Percentiles rank a stretch among this genome's conserved stretches.
Conservation (phyloP, 2,329 filamentous ascomycete species). For the Beauveria sp. region DNA sequence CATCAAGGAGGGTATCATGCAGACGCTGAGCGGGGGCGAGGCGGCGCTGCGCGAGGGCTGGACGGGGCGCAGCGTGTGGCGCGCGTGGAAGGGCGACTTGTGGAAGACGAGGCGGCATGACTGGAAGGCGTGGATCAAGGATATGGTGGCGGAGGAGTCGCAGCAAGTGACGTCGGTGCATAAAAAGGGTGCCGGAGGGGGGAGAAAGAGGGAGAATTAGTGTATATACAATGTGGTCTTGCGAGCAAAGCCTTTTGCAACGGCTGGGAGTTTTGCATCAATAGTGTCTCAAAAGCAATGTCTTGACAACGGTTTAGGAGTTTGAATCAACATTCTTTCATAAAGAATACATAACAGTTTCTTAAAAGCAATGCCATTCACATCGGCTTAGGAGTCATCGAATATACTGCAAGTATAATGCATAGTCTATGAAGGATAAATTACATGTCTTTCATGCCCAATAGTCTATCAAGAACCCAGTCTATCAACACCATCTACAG, state of each 20-base stretch:
- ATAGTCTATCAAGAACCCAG: not conserved
- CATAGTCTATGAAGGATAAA: not conserved
- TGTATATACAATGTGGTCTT: not conserved
- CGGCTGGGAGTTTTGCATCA: not conserved
- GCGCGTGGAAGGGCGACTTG: conserved; percentile 49
- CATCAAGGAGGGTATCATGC: conserved; percentile 49
- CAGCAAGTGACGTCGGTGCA: not conserved
- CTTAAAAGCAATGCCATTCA: too few species aligned
- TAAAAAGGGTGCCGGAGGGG: not conserved
- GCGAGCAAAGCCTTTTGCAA: not conserved
- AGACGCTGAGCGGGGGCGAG: conserved; percentile 40
- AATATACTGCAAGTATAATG: not conserved
- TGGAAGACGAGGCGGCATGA: conserved; percentile 46
- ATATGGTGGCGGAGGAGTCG: conserved; percentile 25
- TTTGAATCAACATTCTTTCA: too few species aligned
- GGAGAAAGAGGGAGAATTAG: not conserved
- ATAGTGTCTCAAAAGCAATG: too few species aligned
- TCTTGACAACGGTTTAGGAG: too few species aligned
- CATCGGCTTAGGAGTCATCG: too few species aligned
- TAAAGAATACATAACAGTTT: too few species aligned
- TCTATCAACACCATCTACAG: not conserved
- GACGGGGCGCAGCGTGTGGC: conserved; percentile 49
- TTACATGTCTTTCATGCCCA: not conserved
- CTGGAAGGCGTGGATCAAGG: conserved; percentile 52
- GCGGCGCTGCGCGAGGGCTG: conserved; percentile 43